Conservation (phyloP, 2,329 filamentous ascomycete species). For the Paecilomyces dactylethromorphus region DNA sequence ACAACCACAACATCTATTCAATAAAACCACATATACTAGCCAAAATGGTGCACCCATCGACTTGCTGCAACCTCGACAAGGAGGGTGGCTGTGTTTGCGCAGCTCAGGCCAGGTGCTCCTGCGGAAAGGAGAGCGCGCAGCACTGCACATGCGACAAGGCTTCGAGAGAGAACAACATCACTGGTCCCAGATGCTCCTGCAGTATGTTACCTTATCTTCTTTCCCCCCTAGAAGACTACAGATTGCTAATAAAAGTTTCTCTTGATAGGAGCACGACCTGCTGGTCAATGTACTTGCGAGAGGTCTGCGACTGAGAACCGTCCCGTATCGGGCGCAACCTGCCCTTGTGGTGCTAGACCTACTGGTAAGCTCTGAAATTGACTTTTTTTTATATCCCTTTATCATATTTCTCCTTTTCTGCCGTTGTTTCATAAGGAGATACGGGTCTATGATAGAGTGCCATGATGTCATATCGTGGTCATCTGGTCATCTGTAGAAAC, state of each 20-base stretch:
- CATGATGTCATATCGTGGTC: slow-evolving; percentile 1
- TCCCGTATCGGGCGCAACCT: slow-evolving; percentile 54
- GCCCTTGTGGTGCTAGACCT: slow-evolving; percentile 70
- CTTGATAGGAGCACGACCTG: slow-evolving; percentile 58
- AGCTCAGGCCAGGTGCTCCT: slow-evolving; percentile 67
- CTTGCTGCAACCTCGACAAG: slow-evolving; percentile 54
- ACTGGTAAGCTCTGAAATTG: slow-evolving; percentile 52
- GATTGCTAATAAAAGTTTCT: neutral
- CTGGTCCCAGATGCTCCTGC: slow-evolving; percentile 75
- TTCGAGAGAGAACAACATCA: slow-evolving; percentile 63
- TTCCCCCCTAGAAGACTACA: slow-evolving; percentile 1
- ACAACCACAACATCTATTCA: neutral
- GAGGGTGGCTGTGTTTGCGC: slow-evolving; percentile 51
- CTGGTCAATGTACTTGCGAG: slow-evolving; percentile 75
- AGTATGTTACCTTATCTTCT: slow-evolving; percentile 42
- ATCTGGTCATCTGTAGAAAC: no score
- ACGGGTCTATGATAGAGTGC: neutral
- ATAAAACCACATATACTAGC: neutral
- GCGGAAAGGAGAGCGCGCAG: slow-evolving; percentile 79
- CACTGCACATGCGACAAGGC: slow-evolving; percentile 81
- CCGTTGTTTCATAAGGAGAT: neutral
- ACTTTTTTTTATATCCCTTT: neutral
- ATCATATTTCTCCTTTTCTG: slow-evolving; percentile 2
- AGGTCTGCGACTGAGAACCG: slow-evolving; percentile 64
- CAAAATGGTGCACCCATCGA: slow-evolving; percentile 20